Percentiles rank a stretch among this genome's conserved stretches.
Evolutionary conservation across 176 grass and related monocot species (phyloP).

Genomic region (Cocos nucifera): DNA sequence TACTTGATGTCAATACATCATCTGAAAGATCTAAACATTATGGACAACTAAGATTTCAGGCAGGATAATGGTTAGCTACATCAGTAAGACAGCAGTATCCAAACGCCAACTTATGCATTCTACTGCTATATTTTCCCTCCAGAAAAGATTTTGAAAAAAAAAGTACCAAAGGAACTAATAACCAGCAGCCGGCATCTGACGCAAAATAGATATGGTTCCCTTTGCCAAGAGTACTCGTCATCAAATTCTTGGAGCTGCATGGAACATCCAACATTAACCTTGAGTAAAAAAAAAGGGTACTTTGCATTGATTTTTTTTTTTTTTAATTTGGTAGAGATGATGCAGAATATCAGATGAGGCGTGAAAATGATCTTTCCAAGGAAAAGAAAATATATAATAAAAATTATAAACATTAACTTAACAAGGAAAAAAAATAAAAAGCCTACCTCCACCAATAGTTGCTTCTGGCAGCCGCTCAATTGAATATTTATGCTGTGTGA

Average conservation of each 20-base stretch:
- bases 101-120: too few species aligned
- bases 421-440: neutral
- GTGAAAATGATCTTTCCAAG: neutral
- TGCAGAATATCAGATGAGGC: neutral
- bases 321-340: neutral
- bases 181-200: too few species aligned
- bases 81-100: too few species aligned
- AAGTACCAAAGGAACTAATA: too few species aligned
- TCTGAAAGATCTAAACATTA: too few species aligned
- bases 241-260: conserved; percentile 78
- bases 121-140: too few species aligned
- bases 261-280: neutral
- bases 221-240: neutral
- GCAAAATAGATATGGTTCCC: too few species aligned
- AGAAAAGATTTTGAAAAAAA: too few species aligned
- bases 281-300: neutral
- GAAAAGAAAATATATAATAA: too few species aligned
- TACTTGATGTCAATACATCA: too few species aligned
- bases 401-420: neutral
- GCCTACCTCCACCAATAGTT: conserved; percentile 74
- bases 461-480: conserved; percentile 84
- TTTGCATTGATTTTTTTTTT: neutral
- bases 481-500: conserved; percentile 66
- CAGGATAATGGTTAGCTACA: too few species aligned
- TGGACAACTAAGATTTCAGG: too few species aligned